Base-by-base conservation (phyloP, 2,329 filamentous ascomycete species). In the Fusarium falciforme region DNA sequence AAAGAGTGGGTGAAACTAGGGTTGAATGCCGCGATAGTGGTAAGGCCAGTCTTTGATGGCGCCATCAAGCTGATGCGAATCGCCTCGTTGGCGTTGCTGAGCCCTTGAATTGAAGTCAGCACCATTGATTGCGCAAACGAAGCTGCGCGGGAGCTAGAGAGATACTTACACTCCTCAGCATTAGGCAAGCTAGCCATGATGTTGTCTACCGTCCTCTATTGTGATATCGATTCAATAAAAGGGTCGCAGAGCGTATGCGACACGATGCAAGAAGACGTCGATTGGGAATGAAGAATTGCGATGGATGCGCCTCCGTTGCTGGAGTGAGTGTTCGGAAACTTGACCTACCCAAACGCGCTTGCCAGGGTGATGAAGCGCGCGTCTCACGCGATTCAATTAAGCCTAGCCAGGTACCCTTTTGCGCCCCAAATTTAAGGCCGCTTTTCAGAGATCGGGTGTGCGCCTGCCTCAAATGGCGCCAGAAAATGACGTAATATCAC, bases 1-100 rank as follows among this genome's bases (percentile, higher is more conserved):
- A 99, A 93, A 2, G 94, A 87, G 82, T 98, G 98, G 20, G 96
- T 98, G 82, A 95, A 97, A 79, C 90, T 89, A 0, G 96, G 97
- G 70, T 94, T 88, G 82, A 99, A 98, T 31, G 89, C 89, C 29
- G 89, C 88, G 76, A 92, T 84, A 35, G 88, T 89, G 77, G 89
- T 90, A 59, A 89, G 79, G 73, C 86, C 85, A 9, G 83, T 83
- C 20, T 85, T 82, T 7, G 85, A 83, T 12, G 89, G 86, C 44
- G 85, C 84, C 20, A 90, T 84, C 38, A 93, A 86, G 61, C 89
- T 90, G 77, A 94, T 87, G 62, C 84, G 85, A 76, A 93, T 81
- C 66, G 90, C 90, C 76, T 93, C 88, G 76, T 89, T 92, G 79
- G 90, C 86, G 77, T 89, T 85, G 68, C 84, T 83, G 61, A 89